phyloP scores from a whole-genome alignment of 2,329 filamentous ascomycete genomes.

The Alternaria rosae region DNA sequence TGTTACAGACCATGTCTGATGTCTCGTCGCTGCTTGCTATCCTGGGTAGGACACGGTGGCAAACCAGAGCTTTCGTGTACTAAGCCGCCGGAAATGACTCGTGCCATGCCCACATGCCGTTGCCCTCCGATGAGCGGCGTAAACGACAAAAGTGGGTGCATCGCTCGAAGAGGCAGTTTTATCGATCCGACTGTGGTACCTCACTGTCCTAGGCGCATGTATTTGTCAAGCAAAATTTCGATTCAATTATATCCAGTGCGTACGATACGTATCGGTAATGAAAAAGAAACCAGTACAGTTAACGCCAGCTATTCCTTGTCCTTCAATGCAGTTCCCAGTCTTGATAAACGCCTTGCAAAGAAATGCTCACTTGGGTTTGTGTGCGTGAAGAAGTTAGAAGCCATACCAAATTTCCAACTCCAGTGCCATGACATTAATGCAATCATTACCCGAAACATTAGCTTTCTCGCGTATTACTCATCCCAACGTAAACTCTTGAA shows the following conservation, averaged over 20 bases:
- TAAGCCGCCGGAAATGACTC: conserved; percentile 22
- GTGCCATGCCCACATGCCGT: conserved; percentile 20
- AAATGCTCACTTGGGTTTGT: conserved; percentile 12
- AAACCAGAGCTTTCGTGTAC: conserved; percentile 8
- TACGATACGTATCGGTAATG: conserved; percentile 1
- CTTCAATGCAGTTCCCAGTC: conserved; percentile 6
- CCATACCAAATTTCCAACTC: conserved; percentile 8
- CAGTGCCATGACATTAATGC: conserved; percentile 20
- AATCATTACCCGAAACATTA: conserved; percentile 16
- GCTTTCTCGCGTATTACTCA: not conserved
- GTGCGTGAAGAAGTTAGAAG: not conserved
- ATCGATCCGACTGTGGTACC: not conserved
- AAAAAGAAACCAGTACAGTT: not conserved
- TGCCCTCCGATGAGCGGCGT: conserved; percentile 13
- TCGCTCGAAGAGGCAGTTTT: conserved; percentile 6
- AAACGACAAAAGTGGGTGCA: conserved; percentile 9
- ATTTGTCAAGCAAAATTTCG: conserved; percentile 2
- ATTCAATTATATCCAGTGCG: conserved; percentile 5
- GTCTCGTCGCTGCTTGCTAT: not conserved
- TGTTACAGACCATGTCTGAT: not conserved
- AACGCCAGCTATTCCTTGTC: conserved; percentile 7
- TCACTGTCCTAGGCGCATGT: not conserved
- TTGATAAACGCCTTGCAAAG: conserved; percentile 19
- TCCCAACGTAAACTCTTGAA: conserved; percentile 7
- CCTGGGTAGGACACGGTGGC: not conserved